phyloP scores from a whole-genome alignment of 2,329 filamentous ascomycete genomes.

The Colletotrichum viniferum region DNA sequence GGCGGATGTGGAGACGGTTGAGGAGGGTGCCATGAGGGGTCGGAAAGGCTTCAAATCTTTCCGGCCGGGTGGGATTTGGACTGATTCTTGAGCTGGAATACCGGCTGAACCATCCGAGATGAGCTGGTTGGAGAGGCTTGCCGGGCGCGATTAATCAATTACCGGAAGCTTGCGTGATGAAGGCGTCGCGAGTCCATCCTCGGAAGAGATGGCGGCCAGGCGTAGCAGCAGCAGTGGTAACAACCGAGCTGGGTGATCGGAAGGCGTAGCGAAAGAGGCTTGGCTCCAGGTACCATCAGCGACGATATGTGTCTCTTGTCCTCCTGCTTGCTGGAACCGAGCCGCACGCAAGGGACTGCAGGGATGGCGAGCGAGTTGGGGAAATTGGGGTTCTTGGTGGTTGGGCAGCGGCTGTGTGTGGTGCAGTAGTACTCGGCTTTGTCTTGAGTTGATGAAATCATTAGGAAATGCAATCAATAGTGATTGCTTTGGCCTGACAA shows the following conservation, averaged over 20 bases:
- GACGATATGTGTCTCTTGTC: neutral
- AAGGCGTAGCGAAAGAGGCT: constrained; percentile 3
- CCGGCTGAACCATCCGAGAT: constrained; percentile 1
- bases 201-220: neutral
- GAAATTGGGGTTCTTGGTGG: neutral
- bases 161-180: neutral
- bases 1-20: constrained; percentile 11
- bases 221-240: neutral
- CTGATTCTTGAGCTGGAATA: neutral
- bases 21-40: constrained; percentile 16
- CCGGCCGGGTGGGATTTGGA: neutral
- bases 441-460: neutral
- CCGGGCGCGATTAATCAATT: neutral
- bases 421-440: neutral
- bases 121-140: neutral
- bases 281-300: constrained; percentile 8
- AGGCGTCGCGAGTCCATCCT: neutral
- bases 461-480: neutral
- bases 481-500: neutral
- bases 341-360: constrained; percentile 8
- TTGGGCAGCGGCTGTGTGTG: neutral
- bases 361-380: neutral
- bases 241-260: neutral
- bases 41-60: neutral
- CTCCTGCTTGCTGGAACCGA: neutral